These are phyloP conservation scores for Polyporus arcularius DNA, from an alignment of 768 basidiomycete species.

Conservation along the genomic window DNA sequence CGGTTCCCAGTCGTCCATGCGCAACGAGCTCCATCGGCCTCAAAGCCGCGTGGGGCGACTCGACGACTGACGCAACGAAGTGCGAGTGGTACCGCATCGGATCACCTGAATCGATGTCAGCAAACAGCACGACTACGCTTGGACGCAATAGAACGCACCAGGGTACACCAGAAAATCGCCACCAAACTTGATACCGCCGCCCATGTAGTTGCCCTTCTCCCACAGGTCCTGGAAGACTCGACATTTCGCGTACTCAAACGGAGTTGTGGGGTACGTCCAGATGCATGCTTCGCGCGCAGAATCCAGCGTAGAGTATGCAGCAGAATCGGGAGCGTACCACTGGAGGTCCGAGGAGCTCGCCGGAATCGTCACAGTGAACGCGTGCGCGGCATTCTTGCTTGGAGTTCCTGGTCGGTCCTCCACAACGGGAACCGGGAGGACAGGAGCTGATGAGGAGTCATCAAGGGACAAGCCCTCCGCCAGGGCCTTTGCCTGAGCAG, in stretches of 20 bases:
- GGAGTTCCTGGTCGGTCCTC: conserved; percentile 21
- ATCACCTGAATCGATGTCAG: conserved; percentile 58
- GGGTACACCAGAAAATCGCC: conserved; percentile 97
- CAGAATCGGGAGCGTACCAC: conserved; percentile 62
- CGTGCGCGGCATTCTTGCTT: conserved; percentile 8
- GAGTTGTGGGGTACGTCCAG: conserved; percentile 73
- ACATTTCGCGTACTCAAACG: conserved; percentile 72
- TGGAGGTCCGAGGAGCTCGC: conserved; percentile 59
- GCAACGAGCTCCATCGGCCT: conserved; percentile 94
- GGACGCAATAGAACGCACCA: conserved; percentile 48
- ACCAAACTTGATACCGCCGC: conserved; percentile 90
- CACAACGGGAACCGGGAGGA: neutral
- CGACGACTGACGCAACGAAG: conserved; percentile 82
- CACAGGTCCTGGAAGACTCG: conserved; percentile 79
- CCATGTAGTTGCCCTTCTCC: conserved; percentile 85
- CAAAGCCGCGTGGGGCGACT: conserved; percentile 58
- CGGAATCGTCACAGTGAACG: conserved; percentile 66
- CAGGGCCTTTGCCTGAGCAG: conserved; percentile 23
- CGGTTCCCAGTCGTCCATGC: conserved; percentile 93
- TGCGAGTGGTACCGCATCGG: conserved; percentile 97
- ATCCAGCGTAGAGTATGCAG: conserved; percentile 55
- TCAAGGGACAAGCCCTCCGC: conserved; percentile 20
- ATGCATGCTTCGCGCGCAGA: conserved; percentile 66
- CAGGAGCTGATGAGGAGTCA: neutral
- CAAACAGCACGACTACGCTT: neutral